Base-by-base conservation (phyloP, 2,329 filamentous ascomycete species). In the Botrytis pseudocinerea region DNA sequence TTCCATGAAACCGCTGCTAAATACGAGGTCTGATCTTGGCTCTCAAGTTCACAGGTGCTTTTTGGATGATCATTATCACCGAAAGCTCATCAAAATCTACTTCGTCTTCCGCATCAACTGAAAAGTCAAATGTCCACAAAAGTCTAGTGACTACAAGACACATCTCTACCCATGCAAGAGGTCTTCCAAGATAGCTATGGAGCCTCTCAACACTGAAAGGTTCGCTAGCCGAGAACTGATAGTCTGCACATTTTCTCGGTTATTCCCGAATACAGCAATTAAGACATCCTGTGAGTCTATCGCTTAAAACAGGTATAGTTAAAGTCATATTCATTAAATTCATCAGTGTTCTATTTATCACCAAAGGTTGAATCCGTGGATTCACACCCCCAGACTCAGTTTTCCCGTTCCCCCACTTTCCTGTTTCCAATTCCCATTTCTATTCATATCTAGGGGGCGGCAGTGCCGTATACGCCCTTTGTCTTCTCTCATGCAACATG, bases 401-500 rank as follows among this genome's bases (percentile, higher is more conserved):
- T 28, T 28, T 25, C n/a, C 35, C 5, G 9, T 40, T 40, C 22
- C 38, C 51, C 38, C 32, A 28, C 14, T 57, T n/a, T 14, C 51
- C 51, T 14, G 12, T 57, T 57, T 18, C n/a, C 51, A 28, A 5
- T 46, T 22, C 28, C 18, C 18, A 64, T 8, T 20, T 42, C 46
- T 64, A 65, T 63, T 71, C 69, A n/a, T 71, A 71, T 28, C 60
- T 54, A 6, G 60, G 60, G 0, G 60, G 69, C 44, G 69, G 35
- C 44, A 65, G 20, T 1, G n/a, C 46, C 20, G 25, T 71, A 44
- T 57, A 44, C 6, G 46, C 60, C 28, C 70, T 61, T 4, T 38
- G 22, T 18, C 62, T 68, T 22, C 74, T 70, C 51, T 75, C 75
- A 40, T 61, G 51, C 57, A 76, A 54, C 73, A 74, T 75, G 4